Evolutionary conservation across 2,329 filamentous ascomycete genomes (phyloP), one percentile per base, ranked within the genome.

Genomic region (Plenodomus tracheiphilus): DNA sequence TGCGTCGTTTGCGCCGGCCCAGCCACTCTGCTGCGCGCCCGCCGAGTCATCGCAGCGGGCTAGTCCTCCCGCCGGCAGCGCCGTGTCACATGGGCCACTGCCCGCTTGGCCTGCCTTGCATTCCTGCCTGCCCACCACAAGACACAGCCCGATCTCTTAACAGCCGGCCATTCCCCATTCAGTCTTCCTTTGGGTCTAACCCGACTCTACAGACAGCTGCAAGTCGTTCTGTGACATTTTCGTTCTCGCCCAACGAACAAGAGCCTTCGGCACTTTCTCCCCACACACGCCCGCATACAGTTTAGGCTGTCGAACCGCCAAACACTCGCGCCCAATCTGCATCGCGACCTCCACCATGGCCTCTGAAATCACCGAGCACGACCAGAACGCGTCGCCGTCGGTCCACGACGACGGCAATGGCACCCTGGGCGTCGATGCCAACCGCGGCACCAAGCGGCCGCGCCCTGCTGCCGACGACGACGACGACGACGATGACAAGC

Each of bases 401-500:
- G 75, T 77, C 62, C 75, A 77, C 62, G 77, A 79, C 66, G 78
- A 81, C 61, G 72, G 75, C 63, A 87, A 82, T 64, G 71, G 70
- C 62, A 61, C 64, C 34, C 66, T 73, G 46, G 75, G 78, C 65
- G 79, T 79, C 63, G 80, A 77, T 60, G 88, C 92, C 70, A 83
- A 78, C 75, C 90, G 92, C 73, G 91, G 91, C 74, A 84, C 91
- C 77, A 97, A 97, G 83, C 91, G 93, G 66, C 84, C 83, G 75
- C 90, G 94, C 71, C 85, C 89, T 57, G 78, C 88, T 64, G 72
- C 86, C 68, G 93, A 97, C 73, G 94, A 97, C 72, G 94, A 97
- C 62, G 93, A 97, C 60, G 94, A 97, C 59, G 92, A 97, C 65
- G 92, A 96, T 65, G 93, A 97, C 76, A 97, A 97, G 85, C 91